Conservation (phyloP, 805 yeast genomes). For the Saturnispora diversa region DNA sequence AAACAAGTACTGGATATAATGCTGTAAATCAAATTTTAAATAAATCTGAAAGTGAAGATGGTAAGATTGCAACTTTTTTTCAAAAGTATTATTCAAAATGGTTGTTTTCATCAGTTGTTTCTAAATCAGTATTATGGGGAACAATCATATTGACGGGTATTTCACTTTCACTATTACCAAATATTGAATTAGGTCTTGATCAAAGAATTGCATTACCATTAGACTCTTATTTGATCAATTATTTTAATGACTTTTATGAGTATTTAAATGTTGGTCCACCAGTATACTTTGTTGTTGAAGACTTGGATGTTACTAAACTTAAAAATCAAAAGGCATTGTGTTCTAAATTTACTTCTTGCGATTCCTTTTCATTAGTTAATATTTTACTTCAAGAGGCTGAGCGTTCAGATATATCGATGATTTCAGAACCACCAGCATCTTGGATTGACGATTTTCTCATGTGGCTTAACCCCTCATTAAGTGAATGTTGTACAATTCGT, state of each 20-base stretch:
- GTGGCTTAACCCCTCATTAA: constrained; percentile 81
- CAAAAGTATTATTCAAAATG: constrained; percentile 49
- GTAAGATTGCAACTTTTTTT: constrained; percentile 35
- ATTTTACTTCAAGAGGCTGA: constrained; percentile 78
- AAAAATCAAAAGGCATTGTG: constrained; percentile 67
- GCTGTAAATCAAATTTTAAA: constrained; percentile 17
- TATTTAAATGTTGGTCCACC: constrained; percentile 90
- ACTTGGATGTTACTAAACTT: constrained; percentile 53
- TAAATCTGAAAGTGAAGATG: constrained; percentile 16
- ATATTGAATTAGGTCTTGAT: constrained; percentile 71
- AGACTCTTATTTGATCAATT: constrained; percentile 72
- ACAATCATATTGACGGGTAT: constrained; percentile 60
- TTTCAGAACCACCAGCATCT: constrained; percentile 76
- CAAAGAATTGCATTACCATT: constrained; percentile 82
- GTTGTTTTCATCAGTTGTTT: constrained; percentile 41
- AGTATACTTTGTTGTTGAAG: constrained; percentile 71
- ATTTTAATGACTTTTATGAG: constrained; percentile 66
- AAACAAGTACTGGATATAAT: constrained; percentile 12
- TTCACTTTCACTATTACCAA: constrained; percentile 63
- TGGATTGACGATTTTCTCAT: constrained; percentile 90
- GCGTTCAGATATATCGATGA: constrained; percentile 53
- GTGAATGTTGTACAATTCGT: constrained; percentile 73
- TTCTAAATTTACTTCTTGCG: constrained; percentile 81
- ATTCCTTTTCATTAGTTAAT: constrained; percentile 69
- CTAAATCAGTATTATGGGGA: constrained; percentile 40